Evolutionary conservation across 2,329 filamentous ascomycete genomes (phyloP).

Genomic region (Fusarium buharicum): DNA sequence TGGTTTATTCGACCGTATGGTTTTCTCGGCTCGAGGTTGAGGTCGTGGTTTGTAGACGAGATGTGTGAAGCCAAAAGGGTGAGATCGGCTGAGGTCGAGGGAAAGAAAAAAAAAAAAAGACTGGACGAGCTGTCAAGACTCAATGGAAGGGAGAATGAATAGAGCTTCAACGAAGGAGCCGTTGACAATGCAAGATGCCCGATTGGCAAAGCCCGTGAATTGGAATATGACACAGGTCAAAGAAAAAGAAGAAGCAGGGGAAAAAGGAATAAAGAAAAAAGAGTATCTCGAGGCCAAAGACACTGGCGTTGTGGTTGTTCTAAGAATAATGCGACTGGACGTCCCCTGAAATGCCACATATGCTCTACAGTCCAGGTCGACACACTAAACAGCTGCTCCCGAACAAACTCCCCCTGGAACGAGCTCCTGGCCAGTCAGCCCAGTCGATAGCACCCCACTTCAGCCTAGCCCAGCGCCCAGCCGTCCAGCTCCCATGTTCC

Average conservation of each 20-base stretch:
- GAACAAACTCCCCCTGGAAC: slow-evolving; percentile 26
- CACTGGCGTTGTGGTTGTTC: slow-evolving; percentile 41
- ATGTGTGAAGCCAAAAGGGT: slow-evolving; percentile 35
- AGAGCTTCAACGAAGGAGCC: slow-evolving; percentile 37
- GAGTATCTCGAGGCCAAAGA: slow-evolving; percentile 39
- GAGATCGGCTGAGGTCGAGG: slow-evolving; percentile 33
- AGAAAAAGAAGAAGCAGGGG: slow-evolving; percentile 19
- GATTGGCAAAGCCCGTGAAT: slow-evolving; percentile 33
- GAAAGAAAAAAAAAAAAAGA: slow-evolving; percentile 43
- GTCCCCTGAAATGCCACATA: slow-evolving; percentile 50
- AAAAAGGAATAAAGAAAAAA: slow-evolving; percentile 32
- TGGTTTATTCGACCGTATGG: slow-evolving; percentile 48
- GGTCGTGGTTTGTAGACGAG: slow-evolving; percentile 17
- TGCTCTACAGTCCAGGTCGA: slow-evolving; percentile 39
- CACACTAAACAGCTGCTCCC: slow-evolving; percentile 35
- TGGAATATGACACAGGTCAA: slow-evolving; percentile 30
- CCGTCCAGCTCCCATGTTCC: slow-evolving; percentile 32
- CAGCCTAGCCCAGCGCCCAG: slow-evolving; percentile 21
- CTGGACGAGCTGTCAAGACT: slow-evolving; percentile 52
- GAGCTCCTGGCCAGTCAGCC: slow-evolving; percentile 39
- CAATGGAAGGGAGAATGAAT: slow-evolving; percentile 46
- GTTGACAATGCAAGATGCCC: slow-evolving; percentile 43
- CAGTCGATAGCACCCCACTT: slow-evolving; percentile 42
- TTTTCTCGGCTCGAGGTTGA: neutral
- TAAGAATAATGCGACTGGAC: slow-evolving; percentile 37